Evolutionary conservation across 2,329 filamentous ascomycete genomes (phyloP), one percentile per base, ranked within the genome.

Genomic region (Rutstroemia sp.): DNA sequence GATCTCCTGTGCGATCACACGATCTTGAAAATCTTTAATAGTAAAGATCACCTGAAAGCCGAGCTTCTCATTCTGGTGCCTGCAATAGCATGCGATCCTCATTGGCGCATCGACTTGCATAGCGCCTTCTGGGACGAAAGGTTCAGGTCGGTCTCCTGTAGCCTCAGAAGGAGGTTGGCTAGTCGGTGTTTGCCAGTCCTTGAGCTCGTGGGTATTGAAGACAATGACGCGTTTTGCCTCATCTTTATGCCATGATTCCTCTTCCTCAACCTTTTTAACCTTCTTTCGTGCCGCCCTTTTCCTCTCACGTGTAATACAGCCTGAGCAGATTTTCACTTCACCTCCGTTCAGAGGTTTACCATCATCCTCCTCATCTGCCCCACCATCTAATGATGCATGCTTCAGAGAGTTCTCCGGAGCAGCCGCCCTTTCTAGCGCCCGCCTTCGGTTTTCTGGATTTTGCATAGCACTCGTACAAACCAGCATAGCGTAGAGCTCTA

Each of bases 41-140:
- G 92, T 97, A 72, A 97, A 95, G 61, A 99, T 95, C 65, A 97
- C 91, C 61, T 81, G 78, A 72, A 96, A 99, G 1, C 92, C 92
- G 63, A 87, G 77, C 74, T 97, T 97, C 73, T 97, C 94, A 58
- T 87, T 84, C 65, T 97, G 92, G 69, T 99, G 92, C 19, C 92
- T 84, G 73, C 92, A 97, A 72, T 97, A 99, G 71, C 92, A 99
- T 23, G 92, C 90, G 66, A 99, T 96, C 9, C 92, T 86, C 92
- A 97, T 96, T 0, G 90, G 91, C 2, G 89, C 83, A 63, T 92
- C 86, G 21, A 95, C 84, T 67, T 90, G 86, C 75, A 89, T 83
- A 6, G 86, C 82, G 51, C 82, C 83, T 48, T 78, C 76, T 46
- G 72, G 76, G 58, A 73, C 68, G 27, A 77, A 71, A n/a, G 76